Evolutionary conservation across 768 basidiomycete species (phyloP), one percentile per base, ranked within the genome.

Genomic region (Rhizopogon vinicolor): DNA sequence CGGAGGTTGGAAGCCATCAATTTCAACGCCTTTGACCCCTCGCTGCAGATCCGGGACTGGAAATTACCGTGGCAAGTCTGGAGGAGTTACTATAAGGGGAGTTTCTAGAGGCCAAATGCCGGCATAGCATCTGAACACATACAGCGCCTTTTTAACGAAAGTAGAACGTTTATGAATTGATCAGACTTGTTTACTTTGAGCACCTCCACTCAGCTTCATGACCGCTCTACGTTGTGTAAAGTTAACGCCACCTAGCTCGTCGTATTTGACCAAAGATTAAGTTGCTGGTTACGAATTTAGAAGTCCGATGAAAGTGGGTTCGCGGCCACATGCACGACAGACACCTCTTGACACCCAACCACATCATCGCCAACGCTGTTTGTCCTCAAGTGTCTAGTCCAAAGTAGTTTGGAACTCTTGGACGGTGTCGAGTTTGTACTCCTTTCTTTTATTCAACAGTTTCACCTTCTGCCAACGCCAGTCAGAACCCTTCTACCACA

Each of bases 31-130:
- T 93, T 89, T 67, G 72, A 85, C 58, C 74, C 82, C 25, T 72
- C 75, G 61, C 62, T 92, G 63, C 86, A 84, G 71, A 55, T 72
- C 63, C 78, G 82, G 69, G 86, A 88, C 67, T 92, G 92, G 85
- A 82, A 80, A 74, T 71, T 93, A 62, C 82, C 92, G 51, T 89
- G 84, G 84, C 77, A 79, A 64, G 80, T 92, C 37, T 84, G 81
- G 82, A 70, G 76, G 49, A 69, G 76, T 60, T 77, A 79, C 70
- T 75, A 78, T 68, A 75, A 71, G 59, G 68, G 75, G 68, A 57
- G 52, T 59, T 70, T 70, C 51, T 70, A 59, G 37, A 71, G 42
- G 31, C 18, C n/a, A 29, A 33, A 68, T 69, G 68, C 68, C 68
- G 68, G 68, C 69, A 69, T 68, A 28, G 31, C 46, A 49, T 56